phyloP scores from a whole-genome alignment of 2,329 filamentous ascomycete genomes.

The Epichloe bromicola region DNA sequence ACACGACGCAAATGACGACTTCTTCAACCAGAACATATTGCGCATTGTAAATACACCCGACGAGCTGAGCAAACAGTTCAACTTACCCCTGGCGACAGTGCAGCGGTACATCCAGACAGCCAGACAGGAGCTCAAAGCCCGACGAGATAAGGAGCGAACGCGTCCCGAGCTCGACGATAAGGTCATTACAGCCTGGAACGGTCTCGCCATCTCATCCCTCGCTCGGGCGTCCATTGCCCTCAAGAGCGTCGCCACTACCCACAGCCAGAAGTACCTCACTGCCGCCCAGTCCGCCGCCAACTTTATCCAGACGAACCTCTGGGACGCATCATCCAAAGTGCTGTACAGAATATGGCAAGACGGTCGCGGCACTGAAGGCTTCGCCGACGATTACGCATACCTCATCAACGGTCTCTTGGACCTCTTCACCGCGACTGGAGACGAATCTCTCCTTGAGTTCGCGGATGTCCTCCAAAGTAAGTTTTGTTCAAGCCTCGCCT shows the following conservation, averaged over 20 bases:
- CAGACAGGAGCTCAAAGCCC: conserved; percentile 52
- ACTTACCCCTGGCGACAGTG: conserved; percentile 56
- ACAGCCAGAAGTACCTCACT: conserved; percentile 46
- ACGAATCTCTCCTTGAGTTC: conserved; percentile 64
- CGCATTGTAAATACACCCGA: conserved; percentile 54
- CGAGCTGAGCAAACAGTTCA: conserved; percentile 63
- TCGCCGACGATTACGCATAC: conserved; percentile 93
- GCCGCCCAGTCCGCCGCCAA: conserved; percentile 54
- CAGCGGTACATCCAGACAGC: conserved; percentile 53
- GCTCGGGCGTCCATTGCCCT: conserved; percentile 60
- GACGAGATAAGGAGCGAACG: conserved; percentile 62
- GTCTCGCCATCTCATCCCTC: conserved; percentile 73
- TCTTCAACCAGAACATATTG: conserved; percentile 86
- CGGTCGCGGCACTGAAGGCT: conserved; percentile 52
- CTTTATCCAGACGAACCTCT: conserved; percentile 65
- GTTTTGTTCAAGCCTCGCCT: conserved; percentile 8
- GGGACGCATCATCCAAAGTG: conserved; percentile 46
- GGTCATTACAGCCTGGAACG: conserved; percentile 78
- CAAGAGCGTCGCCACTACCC: conserved; percentile 41
- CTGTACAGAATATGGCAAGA: conserved; percentile 66
- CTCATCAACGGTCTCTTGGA: conserved; percentile 71
- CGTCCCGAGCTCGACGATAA: conserved; percentile 77
- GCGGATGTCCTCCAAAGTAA: conserved; percentile 68
- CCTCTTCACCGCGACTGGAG: conserved; percentile 70
- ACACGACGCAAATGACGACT: conserved; percentile 84